These are phyloP conservation scores for Adansonia gregorii DNA, from an alignment of 441 rosid species.

Conservation along the genomic window DNA sequence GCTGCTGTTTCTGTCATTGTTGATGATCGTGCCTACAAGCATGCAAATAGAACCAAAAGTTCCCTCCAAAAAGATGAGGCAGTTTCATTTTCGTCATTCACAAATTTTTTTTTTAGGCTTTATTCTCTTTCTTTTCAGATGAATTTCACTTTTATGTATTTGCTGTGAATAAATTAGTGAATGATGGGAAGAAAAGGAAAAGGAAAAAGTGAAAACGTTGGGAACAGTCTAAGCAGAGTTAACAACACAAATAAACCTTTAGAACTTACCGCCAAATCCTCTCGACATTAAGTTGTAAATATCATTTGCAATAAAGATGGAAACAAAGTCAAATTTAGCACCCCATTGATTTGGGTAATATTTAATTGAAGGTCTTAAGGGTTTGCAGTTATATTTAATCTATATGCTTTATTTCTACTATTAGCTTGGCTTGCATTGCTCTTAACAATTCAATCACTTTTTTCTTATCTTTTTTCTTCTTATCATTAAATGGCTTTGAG, in stretches of 20 bases:
- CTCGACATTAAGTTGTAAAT: background rate
- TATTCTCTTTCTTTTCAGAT: background rate
- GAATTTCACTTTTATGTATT: background rate
- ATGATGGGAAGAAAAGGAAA: background rate
- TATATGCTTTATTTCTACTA: background rate
- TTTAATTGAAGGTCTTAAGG: background rate
- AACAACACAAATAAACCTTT: background rate
- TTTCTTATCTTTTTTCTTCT: conserved; percentile 21
- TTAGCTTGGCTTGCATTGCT: conserved; percentile 1
- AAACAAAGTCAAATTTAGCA: too few species aligned
- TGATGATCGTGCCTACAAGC: background rate
- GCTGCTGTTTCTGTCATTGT: background rate
- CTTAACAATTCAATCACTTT: background rate
- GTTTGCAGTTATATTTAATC: too few species aligned
- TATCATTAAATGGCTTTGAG: background rate
- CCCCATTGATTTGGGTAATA: too few species aligned
- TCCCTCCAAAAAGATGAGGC: background rate
- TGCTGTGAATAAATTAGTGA: background rate
- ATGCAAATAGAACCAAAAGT: background rate
- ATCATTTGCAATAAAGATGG: too few species aligned
- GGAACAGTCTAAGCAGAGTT: background rate
- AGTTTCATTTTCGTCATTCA: background rate
- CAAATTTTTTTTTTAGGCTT: background rate
- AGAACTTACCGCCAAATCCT: background rate
- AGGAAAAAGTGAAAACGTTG: background rate